Percentiles rank a stretch among this genome's conserved stretches.
These are phyloP conservation scores for Fagus sylvatica DNA, from an alignment of 306 rosid species.

Conservation along the genomic window DNA sequence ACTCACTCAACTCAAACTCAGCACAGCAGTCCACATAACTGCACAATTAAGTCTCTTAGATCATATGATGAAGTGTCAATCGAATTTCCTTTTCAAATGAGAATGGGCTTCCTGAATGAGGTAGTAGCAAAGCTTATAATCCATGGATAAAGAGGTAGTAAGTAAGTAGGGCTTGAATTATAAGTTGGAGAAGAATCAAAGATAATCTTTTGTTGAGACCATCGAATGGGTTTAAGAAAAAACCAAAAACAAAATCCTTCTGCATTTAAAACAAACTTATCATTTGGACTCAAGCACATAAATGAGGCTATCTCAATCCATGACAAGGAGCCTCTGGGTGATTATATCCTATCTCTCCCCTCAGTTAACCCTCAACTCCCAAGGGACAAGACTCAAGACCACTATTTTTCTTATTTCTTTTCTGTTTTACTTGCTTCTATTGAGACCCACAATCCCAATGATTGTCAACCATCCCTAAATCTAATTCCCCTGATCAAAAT, in stretches of 20 bases:
- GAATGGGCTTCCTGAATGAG: too few relatives aligned
- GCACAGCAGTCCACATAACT: too few relatives aligned
- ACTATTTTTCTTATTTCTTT: neutral
- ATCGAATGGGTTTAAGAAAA: neutral
- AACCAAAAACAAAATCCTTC: neutral
- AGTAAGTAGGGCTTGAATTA: too few relatives aligned
- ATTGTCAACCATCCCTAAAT: neutral
- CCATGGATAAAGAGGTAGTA: too few relatives aligned
- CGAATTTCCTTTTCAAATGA: too few relatives aligned
- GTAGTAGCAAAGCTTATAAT: too few relatives aligned
- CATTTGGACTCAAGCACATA: neutral
- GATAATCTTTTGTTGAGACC: too few relatives aligned
- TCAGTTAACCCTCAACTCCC: neutral
- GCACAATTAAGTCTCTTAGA: too few relatives aligned
- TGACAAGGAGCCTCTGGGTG: neutral
- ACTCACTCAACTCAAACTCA: too few relatives aligned
- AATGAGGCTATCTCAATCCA: neutral
- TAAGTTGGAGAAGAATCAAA: too few relatives aligned
- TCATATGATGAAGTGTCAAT: too few relatives aligned
- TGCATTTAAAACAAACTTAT: neutral
- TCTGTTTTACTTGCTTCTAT: neutral
- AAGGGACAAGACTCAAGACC: neutral
- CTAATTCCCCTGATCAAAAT: neutral
- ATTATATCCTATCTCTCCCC: neutral
- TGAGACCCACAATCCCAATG: neutral